Evolutionary conservation across 495 filamentous ascomycete genomes (phyloP), one percentile per base, ranked within the genome.

Genomic region (Neurospora africana): DNA sequence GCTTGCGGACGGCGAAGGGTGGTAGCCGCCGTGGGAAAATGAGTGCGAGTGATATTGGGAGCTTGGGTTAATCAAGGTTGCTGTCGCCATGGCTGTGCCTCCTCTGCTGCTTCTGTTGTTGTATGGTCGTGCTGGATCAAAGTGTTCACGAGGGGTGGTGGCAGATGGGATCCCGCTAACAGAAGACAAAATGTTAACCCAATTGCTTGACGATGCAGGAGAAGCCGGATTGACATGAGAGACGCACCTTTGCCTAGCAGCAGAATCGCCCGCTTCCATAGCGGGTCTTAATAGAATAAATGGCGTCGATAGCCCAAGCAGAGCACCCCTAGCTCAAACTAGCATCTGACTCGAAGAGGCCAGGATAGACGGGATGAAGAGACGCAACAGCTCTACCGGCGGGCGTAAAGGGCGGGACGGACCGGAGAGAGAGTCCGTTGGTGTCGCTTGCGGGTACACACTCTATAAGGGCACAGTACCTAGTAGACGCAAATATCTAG

Each of bases 181-280:
- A 72, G n/a, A 27, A 68, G 71, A 33, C 43, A 44, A 69, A 9
- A 38, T 19, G 76, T 76, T 72, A 75, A 74, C 69, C 44, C 23
- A 38, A 68, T 44, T 40, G 72, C 61, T 53, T 30, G 9, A 69
- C 17, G 58, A 43, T 58, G 39, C 30, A 36, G 37, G 17, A 58
- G 39, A 39, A 19, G 43, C 30, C 21, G 68, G 73, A 71, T 68
- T 23, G 39, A 17, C 21, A n/a, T 72, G 74, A 78, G 41, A 30
- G 36, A 81, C 83, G 75, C 77, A 86, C 84, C 84, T 86, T 83
- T 84, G 81, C 79, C 83, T 83, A 79, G 78, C 76, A 74, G 81
- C 80, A 79, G 78, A 78, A 74, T 83, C 83, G 75, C 82, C 84
- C 82, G 79, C 80, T 83, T 85, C 84, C 84, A 86, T 86, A 83